Base-by-base conservation (phyloP, 768 basidiomycete species). In the Crepidotus variabilis region DNA sequence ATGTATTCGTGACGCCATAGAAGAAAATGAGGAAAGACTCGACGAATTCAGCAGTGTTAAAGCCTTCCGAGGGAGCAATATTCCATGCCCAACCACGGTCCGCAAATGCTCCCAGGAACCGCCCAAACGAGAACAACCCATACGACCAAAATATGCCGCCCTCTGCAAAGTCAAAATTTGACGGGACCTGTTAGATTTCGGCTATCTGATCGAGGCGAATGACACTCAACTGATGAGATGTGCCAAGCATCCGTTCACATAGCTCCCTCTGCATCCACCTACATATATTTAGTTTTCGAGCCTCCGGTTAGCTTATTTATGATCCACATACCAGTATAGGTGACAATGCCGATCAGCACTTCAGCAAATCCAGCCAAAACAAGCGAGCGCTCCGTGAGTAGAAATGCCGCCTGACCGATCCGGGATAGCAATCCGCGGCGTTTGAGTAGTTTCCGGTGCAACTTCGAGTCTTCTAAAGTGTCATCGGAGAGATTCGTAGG, bases 81-180 rank as follows among this genome's bases (percentile, higher is more conserved):
- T 98, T 98, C 95, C 95, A 98, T 14, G 96, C 92, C 95, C 95
- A 98, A 3, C 96, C 96, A 28, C 84, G 71, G 50, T 91, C 85
- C 21, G 92, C 81, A 69, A 87, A 94, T 5, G 91, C 84, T 23
- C 95, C 95, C 49, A 96, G 83, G 75, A 91, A 98, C n/a, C 96
- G 88, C n/a, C 85, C 90, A 68, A 97, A 98, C 0, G 90, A 85
- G 50, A 91, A 69, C 5, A 98, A 71, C 6, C 95, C 96, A 70
- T 93, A 98, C 56, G 82, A 84, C 85, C 93, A 93, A 74, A 98
- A 98, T 60, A 97, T 93, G 32, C 81, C 84, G 20, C 94, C 92
- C 81, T 92, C 91, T 92, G 66, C n/a, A 56, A 10, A 47, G 52
- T 16, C 55, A 60, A 60, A 47, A 47, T 21, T 52, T 22, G 28